Evolutionary conservation across 495 filamentous ascomycete species (phyloP).

Genomic region (Penicillium arizonense): DNA sequence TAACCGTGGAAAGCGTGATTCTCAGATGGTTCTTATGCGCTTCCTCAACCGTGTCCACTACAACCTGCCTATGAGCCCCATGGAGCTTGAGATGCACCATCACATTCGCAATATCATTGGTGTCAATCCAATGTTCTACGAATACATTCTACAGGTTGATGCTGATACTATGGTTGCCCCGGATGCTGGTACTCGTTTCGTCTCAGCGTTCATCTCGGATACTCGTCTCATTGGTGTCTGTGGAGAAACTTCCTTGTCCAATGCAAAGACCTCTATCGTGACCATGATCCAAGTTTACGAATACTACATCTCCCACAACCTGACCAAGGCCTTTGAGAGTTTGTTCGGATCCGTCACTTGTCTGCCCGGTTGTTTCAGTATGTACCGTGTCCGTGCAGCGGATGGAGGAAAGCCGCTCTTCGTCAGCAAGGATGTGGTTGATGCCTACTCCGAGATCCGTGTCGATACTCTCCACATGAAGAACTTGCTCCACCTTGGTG

Average conservation of each 20-base stretch:
- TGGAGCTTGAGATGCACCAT: constrained; percentile 98
- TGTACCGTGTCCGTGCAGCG: constrained; percentile 94
- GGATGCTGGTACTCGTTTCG: constrained; percentile 90
- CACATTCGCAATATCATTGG: constrained; percentile 99
- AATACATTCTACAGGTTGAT: constrained; percentile 95
- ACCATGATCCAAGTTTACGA: constrained; percentile 99
- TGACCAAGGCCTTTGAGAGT: constrained; percentile 97
- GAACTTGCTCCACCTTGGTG: constrained; percentile 87
- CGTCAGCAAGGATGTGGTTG: constrained; percentile 85
- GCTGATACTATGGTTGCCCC: constrained; percentile 92
- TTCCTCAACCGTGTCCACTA: constrained; percentile 99
- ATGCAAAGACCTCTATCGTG: constrained; percentile 86
- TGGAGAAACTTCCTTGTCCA: constrained; percentile 90
- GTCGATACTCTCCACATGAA: constrained; percentile 99
- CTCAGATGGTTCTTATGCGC: constrained; percentile 96
- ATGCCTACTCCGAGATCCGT: constrained; percentile 83
- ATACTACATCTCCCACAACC: constrained; percentile 98
- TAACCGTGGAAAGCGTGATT: constrained; percentile 99
- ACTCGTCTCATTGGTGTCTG: constrained; percentile 90
- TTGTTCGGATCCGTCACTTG: constrained; percentile 97
- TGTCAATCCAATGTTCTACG: constrained; percentile 97
- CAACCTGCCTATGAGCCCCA: constrained; percentile 89
- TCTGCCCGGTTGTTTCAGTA: constrained; percentile 95
- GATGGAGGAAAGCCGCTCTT: constrained; percentile 95
- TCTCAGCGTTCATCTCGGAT: constrained; percentile 86